These are phyloP conservation scores for Discostella stelligera DNA, from an alignment of 352 stramenopile species.

Conservation along the genomic window DNA sequence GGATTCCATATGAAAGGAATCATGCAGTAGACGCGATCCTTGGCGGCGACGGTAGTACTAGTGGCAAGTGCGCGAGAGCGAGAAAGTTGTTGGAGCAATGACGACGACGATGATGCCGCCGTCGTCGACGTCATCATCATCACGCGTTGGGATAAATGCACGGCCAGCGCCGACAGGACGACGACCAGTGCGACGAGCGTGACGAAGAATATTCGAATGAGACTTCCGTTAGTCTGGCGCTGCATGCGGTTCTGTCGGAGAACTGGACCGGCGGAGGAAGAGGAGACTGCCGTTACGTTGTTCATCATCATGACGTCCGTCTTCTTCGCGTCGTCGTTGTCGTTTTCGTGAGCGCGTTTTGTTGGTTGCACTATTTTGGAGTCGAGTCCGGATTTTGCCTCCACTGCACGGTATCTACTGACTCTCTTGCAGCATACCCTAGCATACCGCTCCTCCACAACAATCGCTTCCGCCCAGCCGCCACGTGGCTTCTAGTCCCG, in stretches of 20 bases:
- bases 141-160: conserved; percentile 11
- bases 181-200: conserved; percentile 5
- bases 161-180: conserved; percentile 9
- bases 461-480: too few species aligned
- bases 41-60: neutral
- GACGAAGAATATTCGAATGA: conserved; percentile 9
- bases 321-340: too few species aligned
- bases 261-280: neutral
- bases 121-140: neutral
- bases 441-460: too few species aligned
- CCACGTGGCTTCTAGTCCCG: too few species aligned
- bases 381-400: too few species aligned
- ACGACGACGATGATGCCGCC: neutral
- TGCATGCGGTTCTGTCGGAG: conserved; percentile 9
- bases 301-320: too few species aligned
- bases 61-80: too few species aligned
- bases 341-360: too few species aligned
- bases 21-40: conserved; percentile 38
- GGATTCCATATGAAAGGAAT: conserved; percentile 35
- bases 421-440: too few species aligned
- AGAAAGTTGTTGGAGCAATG: neutral
- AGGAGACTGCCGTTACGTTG: neutral
- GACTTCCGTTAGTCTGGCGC: neutral
- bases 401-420: too few species aligned
- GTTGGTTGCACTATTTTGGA: too few species aligned